These are phyloP conservation scores for Arctium lappa DNA, from an alignment of 129 eudicot species.

Conservation along the genomic window DNA sequence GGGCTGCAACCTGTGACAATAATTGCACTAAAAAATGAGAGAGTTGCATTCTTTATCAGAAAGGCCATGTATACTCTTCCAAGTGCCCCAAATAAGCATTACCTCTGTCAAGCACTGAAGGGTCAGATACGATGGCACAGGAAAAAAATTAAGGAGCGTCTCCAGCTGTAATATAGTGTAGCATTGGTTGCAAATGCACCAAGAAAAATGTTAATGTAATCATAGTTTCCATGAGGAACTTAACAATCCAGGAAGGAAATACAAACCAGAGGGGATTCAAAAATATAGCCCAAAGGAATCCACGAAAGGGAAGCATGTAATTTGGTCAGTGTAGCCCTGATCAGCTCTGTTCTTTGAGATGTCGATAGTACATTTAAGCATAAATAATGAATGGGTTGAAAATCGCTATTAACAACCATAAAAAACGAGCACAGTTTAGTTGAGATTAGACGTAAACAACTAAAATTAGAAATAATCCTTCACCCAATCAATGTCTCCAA, in stretches of 20 bases:
- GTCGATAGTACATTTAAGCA: slow-evolving; percentile 94
- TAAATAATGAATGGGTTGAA: slow-evolving; percentile 95
- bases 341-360: slow-evolving; percentile 94
- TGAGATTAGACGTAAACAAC: neutral
- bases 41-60: neutral
- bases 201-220: neutral
- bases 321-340: slow-evolving; percentile 90
- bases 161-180: slow-evolving; percentile 59
- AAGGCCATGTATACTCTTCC: neutral
- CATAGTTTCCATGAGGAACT: neutral
- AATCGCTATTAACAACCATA: slow-evolving; percentile 63
- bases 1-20: slow-evolving; percentile 76
- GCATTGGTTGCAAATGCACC: neutral
- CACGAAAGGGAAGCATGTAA: slow-evolving; percentile 98
- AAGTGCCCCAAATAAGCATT: neutral
- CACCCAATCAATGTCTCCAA: neutral
- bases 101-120: slow-evolving; percentile 99
- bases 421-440: slow-evolving; percentile 10
- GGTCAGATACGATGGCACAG: slow-evolving; percentile 69
- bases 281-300: slow-evolving; percentile 98
- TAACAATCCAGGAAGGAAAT: neutral
- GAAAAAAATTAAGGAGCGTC: slow-evolving; percentile 76
- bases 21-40: neutral
- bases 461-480: neutral
- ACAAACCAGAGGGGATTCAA: slow-evolving; percentile 96